Evolutionary conservation across 1,284 basidiomycete species (phyloP), one percentile per base, ranked within the genome.

Genomic region (Ustilago sp.): DNA sequence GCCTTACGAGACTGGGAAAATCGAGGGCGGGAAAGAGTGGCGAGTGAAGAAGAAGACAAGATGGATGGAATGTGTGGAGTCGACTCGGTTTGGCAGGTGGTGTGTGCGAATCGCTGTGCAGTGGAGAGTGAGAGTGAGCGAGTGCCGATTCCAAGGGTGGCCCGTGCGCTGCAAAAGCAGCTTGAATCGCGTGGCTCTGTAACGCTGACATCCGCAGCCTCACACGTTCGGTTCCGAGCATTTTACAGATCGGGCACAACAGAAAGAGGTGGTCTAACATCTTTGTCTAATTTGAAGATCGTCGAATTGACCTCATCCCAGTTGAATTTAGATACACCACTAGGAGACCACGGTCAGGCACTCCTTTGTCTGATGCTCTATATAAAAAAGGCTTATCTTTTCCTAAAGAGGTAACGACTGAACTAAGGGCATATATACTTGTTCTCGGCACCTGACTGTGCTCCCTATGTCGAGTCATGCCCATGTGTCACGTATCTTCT

Each of bases 1-100:
- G 43, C 19, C 43, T 17, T 45, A 19, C 43, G 3, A 45, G 43
- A 1, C 7, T 45, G 7, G 43, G 2, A 38, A 19, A 19, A 45
- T 17, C n/a, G n/a, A 28, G 15, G 15, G 28, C 28, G 12, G 31
- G 48, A 23, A 13, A 11, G 13, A n/a, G 28, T 23, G 41, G 15
- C 9, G 17, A n/a, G 41, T 6, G 4, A 5, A 35, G 45, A 53
- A 52, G 41, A 50, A 38, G 41, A 7, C 13, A 11, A 36, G 52
- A 34, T 66, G 53, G 64, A 66, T 58, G 56, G 58, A 50, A 35
- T 28, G 58, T 38, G 47, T 23, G 41, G 56, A 48, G 56, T 28
- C 41, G 45, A 47, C 56, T 58, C 13, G 19, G 31, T n/a, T 34
- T 50, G 23, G 15, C 11, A 41, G 45, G 9, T 51, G 58, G 58